Conservation (phyloP, 371 early-diverging fungal genomes). For the Catenaria anguillulae region DNA sequence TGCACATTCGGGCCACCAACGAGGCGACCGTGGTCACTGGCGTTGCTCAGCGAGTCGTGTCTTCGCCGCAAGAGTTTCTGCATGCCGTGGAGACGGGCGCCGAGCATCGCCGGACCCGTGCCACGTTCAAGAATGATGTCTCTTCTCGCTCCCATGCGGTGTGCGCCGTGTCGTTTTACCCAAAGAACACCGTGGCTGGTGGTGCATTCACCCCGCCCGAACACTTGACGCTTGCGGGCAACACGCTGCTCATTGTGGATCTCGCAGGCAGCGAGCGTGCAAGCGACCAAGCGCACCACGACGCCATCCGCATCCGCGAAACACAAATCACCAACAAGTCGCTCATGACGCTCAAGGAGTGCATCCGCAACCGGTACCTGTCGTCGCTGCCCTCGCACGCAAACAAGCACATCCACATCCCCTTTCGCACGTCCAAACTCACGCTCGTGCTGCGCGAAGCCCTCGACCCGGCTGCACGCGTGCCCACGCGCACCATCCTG, state of each 20-base stretch:
- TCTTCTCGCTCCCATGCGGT: conserved; percentile 29
- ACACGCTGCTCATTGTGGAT: conserved; percentile 22
- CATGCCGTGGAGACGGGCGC: conserved; percentile 16
- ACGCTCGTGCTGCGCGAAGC: conserved; percentile 27
- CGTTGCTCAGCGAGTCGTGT: conserved; percentile 2
- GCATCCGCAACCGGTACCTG: conserved; percentile 23
- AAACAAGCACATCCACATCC: conserved; percentile 15
- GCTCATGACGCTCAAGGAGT: conserved; percentile 27
- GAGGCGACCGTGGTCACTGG: conserved; percentile 18
- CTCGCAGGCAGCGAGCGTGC: conserved; percentile 27
- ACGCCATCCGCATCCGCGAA: conserved; percentile 22
- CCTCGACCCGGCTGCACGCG: conserved; percentile 18
- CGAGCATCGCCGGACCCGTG: conserved; percentile 13
- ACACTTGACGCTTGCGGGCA: background rate
- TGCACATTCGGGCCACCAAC: conserved; percentile 20
- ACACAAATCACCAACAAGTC: conserved; percentile 27
- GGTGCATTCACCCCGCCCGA: background rate
- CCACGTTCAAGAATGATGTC: conserved; percentile 14
- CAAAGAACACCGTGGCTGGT: background rate
- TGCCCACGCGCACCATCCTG: conserved; percentile 21
- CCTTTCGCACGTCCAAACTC: conserved; percentile 23
- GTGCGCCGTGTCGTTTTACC: conserved; percentile 17
- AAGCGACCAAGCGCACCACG: conserved; percentile 20
- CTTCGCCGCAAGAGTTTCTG: conserved; percentile 10
- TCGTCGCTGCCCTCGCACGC: conserved; percentile 1